A percentile compares a stretch with the other conserved stretches of the same genome.
These are phyloP conservation scores for Flaveria brownii DNA, from an alignment of 129 eudicot species.

Conservation along the genomic window DNA sequence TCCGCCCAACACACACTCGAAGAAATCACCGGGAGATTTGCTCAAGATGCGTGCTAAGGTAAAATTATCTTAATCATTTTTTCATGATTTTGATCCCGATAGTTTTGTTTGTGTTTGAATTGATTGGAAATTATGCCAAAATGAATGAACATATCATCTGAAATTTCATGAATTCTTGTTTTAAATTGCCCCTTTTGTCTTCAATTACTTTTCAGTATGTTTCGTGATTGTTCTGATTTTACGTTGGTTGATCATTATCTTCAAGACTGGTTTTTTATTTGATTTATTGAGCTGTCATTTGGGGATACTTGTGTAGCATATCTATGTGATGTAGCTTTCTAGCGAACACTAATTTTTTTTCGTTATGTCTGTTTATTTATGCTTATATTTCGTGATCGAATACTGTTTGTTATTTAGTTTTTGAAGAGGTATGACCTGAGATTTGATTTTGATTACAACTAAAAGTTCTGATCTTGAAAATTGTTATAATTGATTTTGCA, in stretches of 20 bases:
- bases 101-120: not conserved
- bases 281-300: no score
- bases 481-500: not conserved
- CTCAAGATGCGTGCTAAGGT: slow-evolving; percentile 52
- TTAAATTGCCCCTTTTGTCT: not conserved
- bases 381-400: no score
- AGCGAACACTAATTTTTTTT: no score
- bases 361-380: no score
- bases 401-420: no score
- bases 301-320: no score
- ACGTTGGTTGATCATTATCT: not conserved
- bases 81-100: not conserved
- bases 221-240: not conserved
- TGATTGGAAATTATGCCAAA: not conserved
- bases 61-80: not conserved
- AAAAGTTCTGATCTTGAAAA: no score
- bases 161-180: not conserved
- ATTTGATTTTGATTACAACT: no score
- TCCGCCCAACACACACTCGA: not conserved
- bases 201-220: not conserved
- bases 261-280: no score
- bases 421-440: no score
- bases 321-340: no score
- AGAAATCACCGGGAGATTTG: slow-evolving; percentile 4
- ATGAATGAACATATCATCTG: not conserved